Conservation (phyloP, 2,329 filamentous ascomycete genomes). For the Fusarium chuoi region DNA sequence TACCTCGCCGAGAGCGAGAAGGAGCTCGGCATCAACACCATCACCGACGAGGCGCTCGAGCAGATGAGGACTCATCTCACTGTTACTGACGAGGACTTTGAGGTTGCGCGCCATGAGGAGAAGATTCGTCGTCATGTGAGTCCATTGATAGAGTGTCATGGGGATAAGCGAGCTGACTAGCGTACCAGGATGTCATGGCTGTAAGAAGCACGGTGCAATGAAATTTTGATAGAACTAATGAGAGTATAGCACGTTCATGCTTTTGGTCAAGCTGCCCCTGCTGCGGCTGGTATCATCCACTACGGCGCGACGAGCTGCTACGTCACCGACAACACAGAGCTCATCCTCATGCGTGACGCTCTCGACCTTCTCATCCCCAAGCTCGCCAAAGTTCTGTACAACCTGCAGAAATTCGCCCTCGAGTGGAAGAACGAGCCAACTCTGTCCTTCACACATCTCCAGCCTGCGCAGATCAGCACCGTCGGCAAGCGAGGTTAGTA, state of each 20-base stretch:
- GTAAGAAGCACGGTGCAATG: background rate
- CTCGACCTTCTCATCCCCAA: background rate
- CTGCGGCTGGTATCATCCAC: background rate
- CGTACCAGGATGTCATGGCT: slow-evolving; percentile 18
- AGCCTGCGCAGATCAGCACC: background rate
- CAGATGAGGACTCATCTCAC: slow-evolving; percentile 24
- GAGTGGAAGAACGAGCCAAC: background rate
- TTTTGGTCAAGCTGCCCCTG: background rate
- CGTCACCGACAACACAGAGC: background rate
- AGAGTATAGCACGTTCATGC: slow-evolving; percentile 6
- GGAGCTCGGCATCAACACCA: slow-evolving; percentile 29
- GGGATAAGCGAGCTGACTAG: background rate
- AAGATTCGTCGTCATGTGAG: slow-evolving; percentile 28
- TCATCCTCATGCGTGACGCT: background rate
- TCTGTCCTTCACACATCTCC: background rate
- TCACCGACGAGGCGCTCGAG: slow-evolving; percentile 31
- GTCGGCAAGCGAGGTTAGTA: background rate
- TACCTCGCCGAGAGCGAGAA: slow-evolving; percentile 30
- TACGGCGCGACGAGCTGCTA: background rate
- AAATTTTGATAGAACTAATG: background rate
- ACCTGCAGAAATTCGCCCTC: background rate
- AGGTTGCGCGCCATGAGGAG: slow-evolving; percentile 30
- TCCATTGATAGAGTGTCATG: background rate
- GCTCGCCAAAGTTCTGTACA: background rate
- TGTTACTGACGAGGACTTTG: slow-evolving; percentile 29